These are phyloP conservation scores for Coemansia sp. DNA, from an alignment of 192 early-diverging fungal genomes.

Conservation along the genomic window DNA sequence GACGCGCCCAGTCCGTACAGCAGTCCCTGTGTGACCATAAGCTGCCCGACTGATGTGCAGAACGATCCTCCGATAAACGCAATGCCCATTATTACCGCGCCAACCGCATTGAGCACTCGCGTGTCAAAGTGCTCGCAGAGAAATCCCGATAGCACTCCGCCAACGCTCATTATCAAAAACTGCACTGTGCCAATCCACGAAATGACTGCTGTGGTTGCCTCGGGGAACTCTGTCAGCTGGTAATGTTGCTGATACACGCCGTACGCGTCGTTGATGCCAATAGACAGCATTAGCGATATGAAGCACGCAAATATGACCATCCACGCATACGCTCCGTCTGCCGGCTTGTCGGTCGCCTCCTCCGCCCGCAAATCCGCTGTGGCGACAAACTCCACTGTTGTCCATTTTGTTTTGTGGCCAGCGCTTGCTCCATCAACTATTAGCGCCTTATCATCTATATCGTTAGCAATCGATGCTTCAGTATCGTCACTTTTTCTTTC, in stretches of 20 bases:
- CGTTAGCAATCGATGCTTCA: background rate
- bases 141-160: constrained; percentile 47
- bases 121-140: constrained; percentile 55
- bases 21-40: constrained; percentile 55
- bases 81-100: constrained; percentile 46
- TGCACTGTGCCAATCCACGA: constrained; percentile 54
- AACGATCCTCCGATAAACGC: constrained; percentile 47
- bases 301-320: constrained; percentile 46
- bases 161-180: constrained; percentile 44
- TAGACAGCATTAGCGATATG: constrained; percentile 50
- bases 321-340: constrained; percentile 49
- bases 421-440: background rate
- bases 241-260: constrained; percentile 56
- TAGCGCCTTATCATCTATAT: background rate
- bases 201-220: constrained; percentile 38
- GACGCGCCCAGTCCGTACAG: constrained; percentile 54
- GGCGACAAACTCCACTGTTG: constrained; percentile 27
- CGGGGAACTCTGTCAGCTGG: constrained; percentile 46
- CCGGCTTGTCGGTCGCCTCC: constrained; percentile 44
- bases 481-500: background rate
- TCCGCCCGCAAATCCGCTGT: constrained; percentile 42
- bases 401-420: constrained; percentile 8
- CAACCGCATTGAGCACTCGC: constrained; percentile 39
- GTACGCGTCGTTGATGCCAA: constrained; percentile 55
- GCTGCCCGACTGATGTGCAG: constrained; percentile 34